Conservation (phyloP, 257 asterid species). For the Scutellaria baicalensis region DNA sequence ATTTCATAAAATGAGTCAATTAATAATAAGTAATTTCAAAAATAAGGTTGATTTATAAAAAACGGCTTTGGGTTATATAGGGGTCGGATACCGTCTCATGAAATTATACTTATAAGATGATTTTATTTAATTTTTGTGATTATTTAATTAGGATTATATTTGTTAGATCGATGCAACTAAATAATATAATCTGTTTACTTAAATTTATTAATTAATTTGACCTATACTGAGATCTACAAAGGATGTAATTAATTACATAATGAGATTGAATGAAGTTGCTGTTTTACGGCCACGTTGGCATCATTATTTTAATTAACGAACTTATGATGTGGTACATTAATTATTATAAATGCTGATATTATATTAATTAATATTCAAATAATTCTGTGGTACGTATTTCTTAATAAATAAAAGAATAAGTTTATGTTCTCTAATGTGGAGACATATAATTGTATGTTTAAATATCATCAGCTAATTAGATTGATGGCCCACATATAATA, state of each 20-base stretch:
- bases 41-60: too few relatives aligned
- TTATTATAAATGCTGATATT: background rate
- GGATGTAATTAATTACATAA: conserved; percentile 1
- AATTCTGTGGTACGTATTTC: background rate
- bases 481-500: background rate
- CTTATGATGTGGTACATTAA: background rate
- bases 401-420: background rate
- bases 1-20: too few relatives aligned
- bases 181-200: background rate
- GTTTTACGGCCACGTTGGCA: conserved; percentile 22
- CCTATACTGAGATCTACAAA: background rate
- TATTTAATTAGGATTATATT: background rate
- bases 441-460: background rate
- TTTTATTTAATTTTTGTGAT: too few relatives aligned
- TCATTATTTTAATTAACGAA: background rate
- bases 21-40: too few relatives aligned
- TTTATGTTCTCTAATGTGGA: conserved; percentile 3
- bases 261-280: background rate
- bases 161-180: conserved; percentile 5
- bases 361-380: background rate
- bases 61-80: too few relatives aligned
- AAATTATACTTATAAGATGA: too few relatives aligned
- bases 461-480: background rate
- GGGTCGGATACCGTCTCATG: too few relatives aligned
- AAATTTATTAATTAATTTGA: background rate